Base-by-base conservation (phyloP, 2,329 filamentous ascomycete species). In the Akanthomyces dipterigenus region DNA sequence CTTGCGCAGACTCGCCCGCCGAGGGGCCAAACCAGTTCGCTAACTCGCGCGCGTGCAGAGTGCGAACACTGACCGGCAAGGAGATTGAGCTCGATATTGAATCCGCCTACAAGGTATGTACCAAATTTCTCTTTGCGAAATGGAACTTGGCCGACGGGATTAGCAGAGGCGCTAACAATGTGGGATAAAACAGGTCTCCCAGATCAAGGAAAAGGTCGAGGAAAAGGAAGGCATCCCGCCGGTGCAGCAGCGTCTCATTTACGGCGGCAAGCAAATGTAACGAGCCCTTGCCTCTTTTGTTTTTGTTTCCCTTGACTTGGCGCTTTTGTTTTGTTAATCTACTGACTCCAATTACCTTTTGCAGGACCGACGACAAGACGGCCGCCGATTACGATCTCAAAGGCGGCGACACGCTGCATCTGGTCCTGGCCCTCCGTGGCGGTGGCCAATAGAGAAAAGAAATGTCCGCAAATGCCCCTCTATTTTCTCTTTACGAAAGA, bases 41-140 rank as follows among this genome's bases (percentile, higher is more conserved):
- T 57, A 38, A 55, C 51, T 28, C 16, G 18, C 31, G 31, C 4
- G 40, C 24, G 8, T 12, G 31, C 69, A 99, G 93, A 83, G 93
- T 99, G 74, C 90, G 95, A 73, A 99, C 95, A 65, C 87, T 99
- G 66, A 98, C 95, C 66, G 95, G 95, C 72, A 98, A 98, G 82
- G 92, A 99, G 80, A 98, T 98, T 75, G 93, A 98, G 82, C 87
- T 99, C 70, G 93, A 98, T 73, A 96, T 99, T 73, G 95, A 98
- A 81, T 82, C 86, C 58, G 88, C 91, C 71, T 96, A 96, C 83
- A 96, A 93, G 84, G 93, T 96, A 77, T 68, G 72, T 57, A 6
- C n/a, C n/a, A n/a, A n/a, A n/a, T n/a, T n/a, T n/a, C n/a, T n/a
- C n/a, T n/a, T n/a, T n/a, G n/a, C n/a, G n/a, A n/a, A n/a, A n/a